phyloP scores from a whole-genome alignment of 768 basidiomycete species.

The Thelephora aurantiotincta region DNA sequence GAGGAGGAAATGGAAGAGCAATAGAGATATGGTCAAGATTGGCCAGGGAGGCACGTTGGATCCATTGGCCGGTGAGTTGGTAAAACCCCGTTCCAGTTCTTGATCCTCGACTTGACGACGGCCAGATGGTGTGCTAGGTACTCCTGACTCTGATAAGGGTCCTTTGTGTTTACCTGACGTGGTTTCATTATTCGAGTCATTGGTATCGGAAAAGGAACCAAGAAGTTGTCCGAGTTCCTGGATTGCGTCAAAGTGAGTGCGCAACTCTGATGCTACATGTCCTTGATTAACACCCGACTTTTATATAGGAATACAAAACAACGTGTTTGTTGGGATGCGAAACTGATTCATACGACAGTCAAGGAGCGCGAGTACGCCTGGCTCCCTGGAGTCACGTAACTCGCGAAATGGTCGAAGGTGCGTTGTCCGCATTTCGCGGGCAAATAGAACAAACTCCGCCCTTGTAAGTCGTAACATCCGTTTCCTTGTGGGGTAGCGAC shows the following conservation, averaged over 20 bases:
- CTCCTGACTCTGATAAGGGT: neutral
- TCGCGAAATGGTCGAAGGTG: slow-evolving; percentile 52
- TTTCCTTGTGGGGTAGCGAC: neutral
- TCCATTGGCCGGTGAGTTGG: slow-evolving; percentile 77
- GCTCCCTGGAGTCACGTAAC: slow-evolving; percentile 82
- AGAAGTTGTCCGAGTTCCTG: slow-evolving; percentile 69
- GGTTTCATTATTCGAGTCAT: slow-evolving; percentile 39
- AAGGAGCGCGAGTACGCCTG: slow-evolving; percentile 66
- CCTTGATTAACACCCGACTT: neutral
- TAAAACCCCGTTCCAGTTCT: neutral
- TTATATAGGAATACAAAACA: slow-evolving; percentile 70
- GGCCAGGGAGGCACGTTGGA: slow-evolving; percentile 94
- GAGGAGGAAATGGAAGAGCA: slow-evolving; percentile 21
- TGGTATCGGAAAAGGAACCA: slow-evolving; percentile 83
- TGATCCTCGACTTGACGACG: neutral
- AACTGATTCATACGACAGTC: slow-evolving; percentile 88
- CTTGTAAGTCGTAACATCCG: slow-evolving; percentile 39
- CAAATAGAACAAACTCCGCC: slow-evolving; percentile 87
- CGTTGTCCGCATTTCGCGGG: slow-evolving; percentile 64
- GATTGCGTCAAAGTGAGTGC: slow-evolving; percentile 72
- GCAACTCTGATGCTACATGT: neutral
- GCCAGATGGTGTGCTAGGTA: slow-evolving; percentile 52
- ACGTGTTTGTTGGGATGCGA: slow-evolving; percentile 88
- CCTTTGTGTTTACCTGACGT: neutral
- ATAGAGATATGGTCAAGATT: slow-evolving; percentile 49